These are phyloP conservation scores for Avena sativa DNA, from an alignment of 176 grass and related monocot species.

Conservation along the genomic window DNA sequence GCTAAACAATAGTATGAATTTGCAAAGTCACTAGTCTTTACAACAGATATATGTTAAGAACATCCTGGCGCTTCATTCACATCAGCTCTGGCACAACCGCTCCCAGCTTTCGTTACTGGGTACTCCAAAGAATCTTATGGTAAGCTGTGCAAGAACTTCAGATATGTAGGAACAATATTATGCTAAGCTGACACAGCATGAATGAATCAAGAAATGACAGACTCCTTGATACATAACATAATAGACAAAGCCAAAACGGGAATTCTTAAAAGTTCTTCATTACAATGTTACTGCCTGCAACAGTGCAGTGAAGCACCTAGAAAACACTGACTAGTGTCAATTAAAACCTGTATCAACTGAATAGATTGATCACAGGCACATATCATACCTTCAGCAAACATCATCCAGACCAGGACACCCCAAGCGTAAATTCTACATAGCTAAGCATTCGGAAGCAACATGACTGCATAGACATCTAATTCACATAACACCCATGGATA, in stretches of 20 bases:
- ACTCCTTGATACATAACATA: background rate
- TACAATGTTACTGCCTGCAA: slow-evolving; percentile 35
- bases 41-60: background rate
- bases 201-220: background rate
- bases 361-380: slow-evolving; percentile 44
- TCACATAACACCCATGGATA: slow-evolving; percentile 30
- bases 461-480: slow-evolving; percentile 34
- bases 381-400: slow-evolving; percentile 11
- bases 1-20: background rate
- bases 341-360: slow-evolving; percentile 47
- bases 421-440: slow-evolving; percentile 38
- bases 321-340: slow-evolving; percentile 24
- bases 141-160: background rate
- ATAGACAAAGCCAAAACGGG: slow-evolving; percentile 4
- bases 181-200: background rate
- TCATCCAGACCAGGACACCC: slow-evolving; percentile 31
- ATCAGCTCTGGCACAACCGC: background rate
- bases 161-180: background rate
- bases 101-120: background rate
- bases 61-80: background rate
- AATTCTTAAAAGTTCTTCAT: slow-evolving; percentile 8
- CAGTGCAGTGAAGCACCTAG: slow-evolving; percentile 26
- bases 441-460: slow-evolving; percentile 1
- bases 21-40: slow-evolving; percentile 1
- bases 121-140: background rate